A percentile compares a stretch with the other conserved stretches of the same genome.
These are phyloP conservation scores for Penicillium cosmopolitanum DNA, from an alignment of 495 filamentous ascomycete species.

Conservation along the genomic window DNA sequence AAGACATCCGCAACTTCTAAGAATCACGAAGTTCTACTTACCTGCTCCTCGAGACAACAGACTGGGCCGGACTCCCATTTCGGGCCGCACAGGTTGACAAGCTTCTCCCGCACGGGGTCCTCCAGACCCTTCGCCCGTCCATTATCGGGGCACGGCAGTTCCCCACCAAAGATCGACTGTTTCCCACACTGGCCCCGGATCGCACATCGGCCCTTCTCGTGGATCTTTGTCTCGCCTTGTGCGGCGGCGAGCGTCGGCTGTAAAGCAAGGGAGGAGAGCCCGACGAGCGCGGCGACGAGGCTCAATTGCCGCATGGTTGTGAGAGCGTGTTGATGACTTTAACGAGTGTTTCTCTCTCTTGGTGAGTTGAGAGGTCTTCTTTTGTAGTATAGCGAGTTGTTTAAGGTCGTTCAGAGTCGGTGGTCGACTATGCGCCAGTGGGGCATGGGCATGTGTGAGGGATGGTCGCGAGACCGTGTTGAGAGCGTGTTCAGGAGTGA, in stretches of 20 bases:
- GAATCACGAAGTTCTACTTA: constrained; percentile 31
- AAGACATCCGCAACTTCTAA: not conserved
- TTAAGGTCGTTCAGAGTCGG: not conserved
- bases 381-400: not conserved
- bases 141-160: constrained; percentile 95
- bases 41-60: constrained; percentile 84
- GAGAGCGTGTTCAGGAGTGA: constrained; percentile 5
- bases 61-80: constrained; percentile 82
- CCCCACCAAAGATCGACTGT: constrained; percentile 80
- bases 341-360: not conserved
- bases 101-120: constrained; percentile 66
- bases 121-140: constrained; percentile 75
- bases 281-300: constrained; percentile 32
- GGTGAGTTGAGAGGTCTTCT: not conserved
- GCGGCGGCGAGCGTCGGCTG: constrained; percentile 34
- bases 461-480: constrained; percentile 12
- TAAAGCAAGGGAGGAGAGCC: constrained; percentile 35
- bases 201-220: constrained; percentile 88
- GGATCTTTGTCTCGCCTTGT: constrained; percentile 61
- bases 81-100: constrained; percentile 83
- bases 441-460: constrained; percentile 6
- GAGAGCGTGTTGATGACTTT: not conserved
- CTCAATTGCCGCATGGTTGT: constrained; percentile 41
- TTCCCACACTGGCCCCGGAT: constrained; percentile 90
- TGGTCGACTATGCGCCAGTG: constrained; percentile 12